These are phyloP conservation scores for Asterella californica DNA, from an alignment of 225 moss, liverwort and hornwort species.

Conservation along the genomic window DNA sequence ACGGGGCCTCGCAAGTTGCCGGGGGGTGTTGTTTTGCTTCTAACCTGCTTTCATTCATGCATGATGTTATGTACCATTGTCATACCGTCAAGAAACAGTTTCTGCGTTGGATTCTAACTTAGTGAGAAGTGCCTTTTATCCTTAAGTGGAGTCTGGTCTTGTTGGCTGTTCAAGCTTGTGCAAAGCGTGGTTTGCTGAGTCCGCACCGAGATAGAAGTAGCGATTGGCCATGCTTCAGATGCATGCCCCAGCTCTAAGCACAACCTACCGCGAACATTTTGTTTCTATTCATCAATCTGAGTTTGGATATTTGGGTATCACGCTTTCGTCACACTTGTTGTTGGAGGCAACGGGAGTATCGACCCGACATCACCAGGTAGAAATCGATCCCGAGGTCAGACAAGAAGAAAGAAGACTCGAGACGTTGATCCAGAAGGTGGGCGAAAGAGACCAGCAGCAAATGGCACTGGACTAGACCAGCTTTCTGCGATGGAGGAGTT, in stretches of 20 bases:
- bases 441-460: background rate
- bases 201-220: background rate
- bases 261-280: background rate
- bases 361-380: background rate
- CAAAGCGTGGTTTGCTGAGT: background rate
- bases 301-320: background rate
- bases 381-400: background rate
- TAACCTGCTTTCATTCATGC: background rate
- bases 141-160: background rate
- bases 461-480: background rate
- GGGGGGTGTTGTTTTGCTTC: background rate
- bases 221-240: background rate
- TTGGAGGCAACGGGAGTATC: conserved; percentile 4
- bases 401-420: background rate
- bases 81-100: background rate
- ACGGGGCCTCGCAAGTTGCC: background rate
- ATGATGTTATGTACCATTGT: background rate
- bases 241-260: background rate
- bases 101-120: background rate
- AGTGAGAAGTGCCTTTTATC: background rate
- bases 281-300: background rate
- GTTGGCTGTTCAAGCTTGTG: background rate
- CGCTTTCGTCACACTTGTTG: background rate
- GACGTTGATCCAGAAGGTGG: background rate
- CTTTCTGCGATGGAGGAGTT: background rate